phyloP scores from a whole-genome alignment of 2,329 filamentous ascomycete genomes.

The Lachnellula cervina region DNA sequence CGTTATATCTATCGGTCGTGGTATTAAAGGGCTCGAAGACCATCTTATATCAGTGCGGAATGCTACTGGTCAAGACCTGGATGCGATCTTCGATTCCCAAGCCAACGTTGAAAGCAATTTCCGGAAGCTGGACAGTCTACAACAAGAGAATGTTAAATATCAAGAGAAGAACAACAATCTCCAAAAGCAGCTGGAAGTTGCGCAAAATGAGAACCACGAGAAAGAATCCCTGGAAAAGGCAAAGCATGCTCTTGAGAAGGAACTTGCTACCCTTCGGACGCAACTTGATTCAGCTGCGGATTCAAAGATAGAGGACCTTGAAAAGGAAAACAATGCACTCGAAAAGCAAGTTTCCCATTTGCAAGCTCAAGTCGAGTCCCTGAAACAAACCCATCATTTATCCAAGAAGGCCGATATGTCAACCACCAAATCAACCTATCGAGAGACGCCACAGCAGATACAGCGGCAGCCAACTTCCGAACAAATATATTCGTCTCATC shows the following conservation, averaged over 20 bases:
- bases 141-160: neutral
- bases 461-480: neutral
- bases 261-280: too few species aligned
- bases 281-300: too few species aligned
- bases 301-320: too few species aligned
- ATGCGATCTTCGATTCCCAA: neutral
- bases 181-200: neutral
- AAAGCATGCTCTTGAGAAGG: neutral
- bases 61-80: neutral
- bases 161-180: neutral
- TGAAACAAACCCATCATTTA: neutral
- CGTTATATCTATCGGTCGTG: neutral
- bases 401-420: neutral
- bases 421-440: too few species aligned
- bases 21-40: neutral
- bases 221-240: neutral
- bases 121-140: neutral
- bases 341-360: neutral
- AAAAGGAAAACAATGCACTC: neutral
- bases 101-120: neutral
- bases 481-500: neutral
- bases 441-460: neutral
- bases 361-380: neutral
- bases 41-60: neutral
- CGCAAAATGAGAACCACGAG: neutral